Evolutionary conservation across 2,329 filamentous ascomycete genomes (phyloP), one percentile per base, ranked within the genome.

Genomic region (Fusarium chlamydosporum): DNA sequence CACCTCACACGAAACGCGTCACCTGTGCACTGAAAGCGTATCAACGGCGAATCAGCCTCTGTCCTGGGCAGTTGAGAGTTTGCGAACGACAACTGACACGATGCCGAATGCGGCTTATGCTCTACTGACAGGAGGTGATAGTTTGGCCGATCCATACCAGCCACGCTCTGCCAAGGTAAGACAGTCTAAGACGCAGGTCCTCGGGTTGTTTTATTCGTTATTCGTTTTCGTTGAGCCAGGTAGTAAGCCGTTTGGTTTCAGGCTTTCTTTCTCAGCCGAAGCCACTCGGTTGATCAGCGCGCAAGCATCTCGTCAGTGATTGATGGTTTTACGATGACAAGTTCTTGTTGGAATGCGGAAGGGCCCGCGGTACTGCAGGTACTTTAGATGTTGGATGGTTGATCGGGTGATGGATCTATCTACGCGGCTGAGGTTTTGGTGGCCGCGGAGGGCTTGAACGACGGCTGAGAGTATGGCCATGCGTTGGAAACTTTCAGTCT

Each of bases 141-240:
- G 20, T 11, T 41, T 48, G 23, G 61, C 29, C n/a, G 61, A 65
- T 65, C 54, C 62, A 65, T 65, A 50, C 62, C 62, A 65, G 35
- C 27, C 23, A 29, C 7, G 12, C 29, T 13, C 29, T 56, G 23
- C 42, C 51, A 23, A 7, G 23, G 31, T 38, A 34, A 51, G 13
- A 29, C 29, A 29, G 27, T 43, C 5, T 1, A 37, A 43, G 11
- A 61, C 43, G 61, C 27, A 65, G 38, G 61, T 23, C 43, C 33
- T 20, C 9, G 41, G 18, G 18, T 53, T 29, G 42, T 60, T 56
- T 60, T 20, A 48, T 48, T 60, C 52, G 51, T n/a, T 46, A 9
- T 45, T 60, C 31, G 18, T 50, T 65, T 61, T 61, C 33, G 29
- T 45, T 38, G 13, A 29, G 3, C 6, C 8, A 15, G n/a, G 4